Evolutionary conservation across 768 basidiomycete genomes (phyloP).

Genomic region (Boletus sp.): DNA sequence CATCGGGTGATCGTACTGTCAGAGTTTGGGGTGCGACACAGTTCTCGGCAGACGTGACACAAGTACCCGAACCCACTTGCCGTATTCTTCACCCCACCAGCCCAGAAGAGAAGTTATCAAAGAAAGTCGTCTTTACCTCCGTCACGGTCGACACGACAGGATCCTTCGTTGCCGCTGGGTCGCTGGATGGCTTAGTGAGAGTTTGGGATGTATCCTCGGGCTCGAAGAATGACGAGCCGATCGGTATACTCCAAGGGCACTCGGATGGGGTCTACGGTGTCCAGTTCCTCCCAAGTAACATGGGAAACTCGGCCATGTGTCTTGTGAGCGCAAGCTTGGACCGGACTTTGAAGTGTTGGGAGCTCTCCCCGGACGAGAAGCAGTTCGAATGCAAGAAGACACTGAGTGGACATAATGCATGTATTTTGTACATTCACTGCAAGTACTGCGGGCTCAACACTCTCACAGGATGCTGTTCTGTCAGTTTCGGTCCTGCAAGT

Average conservation of each 20-base stretch:
- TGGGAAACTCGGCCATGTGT: conserved; percentile 26
- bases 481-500: conserved; percentile 32
- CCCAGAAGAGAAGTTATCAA: conserved; percentile 13
- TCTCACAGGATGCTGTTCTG: conserved; percentile 30
- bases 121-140: conserved; percentile 31
- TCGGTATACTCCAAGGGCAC: conserved; percentile 27
- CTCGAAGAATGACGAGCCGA: conserved; percentile 19
- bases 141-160: conserved; percentile 33
- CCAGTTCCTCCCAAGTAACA: conserved; percentile 28
- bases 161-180: conserved; percentile 49
- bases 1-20: conserved; percentile 37
- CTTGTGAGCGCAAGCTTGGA: conserved; percentile 34
- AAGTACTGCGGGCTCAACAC: background rate
- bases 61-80: conserved; percentile 16
- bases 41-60: conserved; percentile 19
- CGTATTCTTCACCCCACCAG: conserved; percentile 21
- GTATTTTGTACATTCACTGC: background rate
- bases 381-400: conserved; percentile 31
- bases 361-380: conserved; percentile 33
- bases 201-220: conserved; percentile 50
- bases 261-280: conserved; percentile 31
- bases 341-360: conserved; percentile 43
- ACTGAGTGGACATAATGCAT: conserved; percentile 30
- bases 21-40: conserved; percentile 35
- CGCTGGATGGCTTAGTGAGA: conserved; percentile 50